Base-by-base conservation (phyloP, 2,329 filamentous ascomycete species). In the Colletotrichum echinochloae region DNA sequence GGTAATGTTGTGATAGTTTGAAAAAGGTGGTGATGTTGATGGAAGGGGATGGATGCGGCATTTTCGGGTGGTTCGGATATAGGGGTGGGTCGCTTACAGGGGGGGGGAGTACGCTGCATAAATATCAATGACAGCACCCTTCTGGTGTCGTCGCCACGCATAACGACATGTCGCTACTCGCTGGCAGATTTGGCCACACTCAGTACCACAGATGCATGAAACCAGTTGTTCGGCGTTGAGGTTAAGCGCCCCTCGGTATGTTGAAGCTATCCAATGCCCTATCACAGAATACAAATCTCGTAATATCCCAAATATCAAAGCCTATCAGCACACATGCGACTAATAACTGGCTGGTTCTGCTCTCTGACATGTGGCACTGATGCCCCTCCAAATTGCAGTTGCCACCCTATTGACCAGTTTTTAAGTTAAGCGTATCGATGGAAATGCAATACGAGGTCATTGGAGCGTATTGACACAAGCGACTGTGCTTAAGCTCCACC, bases 91-190 rank as follows among this genome's bases (percentile, higher is more conserved):
- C n/a, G n/a, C n/a, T n/a, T n/a, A n/a, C n/a, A n/a, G n/a, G n/a
- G n/a, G n/a, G n/a, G n/a, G n/a, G n/a, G n/a, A n/a, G n/a, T n/a
- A 54, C 35, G 51, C 51, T 16, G 51, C 51, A 54, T 35, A 14
- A 54, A 35, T 18, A 35, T n/a, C 28, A 52, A 16, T n/a, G n/a
- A n/a, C 51, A 35, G 30, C 30, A 54, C 30, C 12, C 26, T 9
- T 16, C 5, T 3, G 48, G 30, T 8, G 30, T 35, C 12, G 20
- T 35, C 20, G 8, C 30, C 20, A 35, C 23, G 30, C 51, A n/a
- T 12, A 23, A n/a, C 18, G 18, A 1, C 1, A 12, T 14, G 18
- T 14, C 3, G 18, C 9, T 54, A 2, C 30, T 54, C 30, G 23
- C 30, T 35, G 30, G 30, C 28, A n/a, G 28, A n/a, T n/a, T 23